Base-by-base conservation (phyloP, 164 flowering plant genomes). In the Buxus sempervirens region DNA sequence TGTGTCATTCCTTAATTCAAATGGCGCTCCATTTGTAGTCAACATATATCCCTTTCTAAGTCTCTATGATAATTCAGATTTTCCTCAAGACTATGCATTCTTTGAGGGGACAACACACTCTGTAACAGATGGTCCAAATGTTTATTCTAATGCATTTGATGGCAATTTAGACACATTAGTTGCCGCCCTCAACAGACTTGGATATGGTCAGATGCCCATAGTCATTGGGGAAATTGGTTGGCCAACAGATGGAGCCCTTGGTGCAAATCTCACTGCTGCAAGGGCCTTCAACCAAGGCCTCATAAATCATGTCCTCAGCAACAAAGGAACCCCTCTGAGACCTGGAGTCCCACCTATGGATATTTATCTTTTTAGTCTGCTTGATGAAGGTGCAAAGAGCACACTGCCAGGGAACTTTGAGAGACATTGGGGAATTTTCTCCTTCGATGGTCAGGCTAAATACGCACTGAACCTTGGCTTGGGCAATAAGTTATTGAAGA, bases 391-490 rank as follows among this genome's bases (percentile, higher is more conserved):
- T 13, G 89, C 88, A 63, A 94, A 91, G 75, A 89, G 86, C 48
- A 62, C 68, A 7, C 84, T 88, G 13, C 97, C 97, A 0, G 97
- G 98, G 24, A 88, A 80, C 79, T 91, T 94, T 66, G 98, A 94
- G 79, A 84, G 98, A 68, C 98, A 91, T 58, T 94, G 97, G 96
- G 98, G 97, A 8, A 85, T 94, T 59, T 91, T 94, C 78, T 85
- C 91, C 8, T 94, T 90, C 57, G 98, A 94, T 59, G 98, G 97
- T 9, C 95, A 89, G 72, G 89, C 96, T 12, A 94, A 94, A 73
- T 94, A 91, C 64, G 57, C 80, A 4, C 48, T 94, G 22, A 83
- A 88, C 81, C 88, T 32, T 32, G 38, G 38, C 7, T 32, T 32
- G 38, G 38, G 38, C 10, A 80, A 80, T 66, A 79, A 75, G 45